Base-by-base conservation (phyloP, 345 rosid genomes). In the Carallia brachiata region DNA sequence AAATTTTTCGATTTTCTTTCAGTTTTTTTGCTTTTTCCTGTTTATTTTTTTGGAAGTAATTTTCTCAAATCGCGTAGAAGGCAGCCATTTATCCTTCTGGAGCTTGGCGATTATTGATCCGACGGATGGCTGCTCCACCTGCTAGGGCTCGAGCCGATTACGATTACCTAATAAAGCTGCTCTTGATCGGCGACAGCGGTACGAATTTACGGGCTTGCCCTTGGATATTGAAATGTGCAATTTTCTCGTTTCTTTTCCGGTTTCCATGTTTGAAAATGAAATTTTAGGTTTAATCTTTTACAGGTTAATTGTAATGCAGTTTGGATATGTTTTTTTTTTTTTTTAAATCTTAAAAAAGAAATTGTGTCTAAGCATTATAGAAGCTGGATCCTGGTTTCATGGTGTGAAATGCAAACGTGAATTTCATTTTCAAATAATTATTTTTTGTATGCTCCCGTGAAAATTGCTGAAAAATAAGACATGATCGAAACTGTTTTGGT, bases 131-230 rank as follows among this genome's bases (percentile, higher is more conserved):
- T 15, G 81, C 79, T 65, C 77, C 83, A 39, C 83, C 87, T 30
- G 74, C 77, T 18, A 84, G 87, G 75, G 87, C 85, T 77, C 85
- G 87, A 37, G 79, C 85, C 40, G 85, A 84, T 71, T 84, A 84
- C 62, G 87, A 84, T 77, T 84, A 72, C 74, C 81, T 84, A 66
- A 79, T 81, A 62, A 84, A 81, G 75, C 87, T 84, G 27, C 83
- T 84, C 67, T 81, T 84, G 66, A 81, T 81, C 66, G 85, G 87
- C 31, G 87, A 84, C 62, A 84, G 87, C 61, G 87, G 85, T 71
- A 69, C 44, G 65, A 71, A 61, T 73, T 73, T 60, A 34, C 34
- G 48, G 28, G 23, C 7, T 61, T 4, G 54, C 19, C 66, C 8
- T 37, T 4, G 10, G 32, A 23, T 56, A 56, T 27, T 27, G 31